Evolutionary conservation across 31 red algal genomes (phyloP), one percentile per base, ranked within the genome.

Genomic region (Asparagopsis taxiformis): DNA sequence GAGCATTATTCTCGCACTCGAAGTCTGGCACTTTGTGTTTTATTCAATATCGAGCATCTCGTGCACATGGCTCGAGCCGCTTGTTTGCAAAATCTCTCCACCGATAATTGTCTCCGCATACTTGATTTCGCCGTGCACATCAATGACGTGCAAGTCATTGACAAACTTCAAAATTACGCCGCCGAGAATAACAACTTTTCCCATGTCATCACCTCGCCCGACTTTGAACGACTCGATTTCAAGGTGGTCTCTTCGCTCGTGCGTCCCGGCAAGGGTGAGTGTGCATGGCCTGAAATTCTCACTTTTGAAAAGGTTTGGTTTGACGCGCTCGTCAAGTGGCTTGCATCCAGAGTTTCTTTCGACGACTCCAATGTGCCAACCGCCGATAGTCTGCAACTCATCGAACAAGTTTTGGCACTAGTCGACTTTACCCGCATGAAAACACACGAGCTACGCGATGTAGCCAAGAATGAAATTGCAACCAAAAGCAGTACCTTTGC

Each of bases 251-350:
- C 73, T 19, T 62, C 74, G 2, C 55, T 89, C 65, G 64, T 77
- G 6, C 65, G 84, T n/a, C 84, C 84, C 2, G 84, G 84, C 22
- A 79, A 78, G 35, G 84, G 84, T 29, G 74, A 89, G 48, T 79
- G 73, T 28, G 72, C 74, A 1, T 72, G 74, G 74, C 66, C 74
- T 2, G 74, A 80, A 56, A 80, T 89, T 31, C 19, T 80, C 3
- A 89, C 84, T 0, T 79, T 89, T 66, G 84, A 89, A 43, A 89
- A 89, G 49, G 74, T 89, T 20, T 89, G 84, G 84, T 89, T 89
- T 63, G 84, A 89, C 67, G 84, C 74, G 2, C 36, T 89, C 9
- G 31, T 89, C 65, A 79, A 68, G 31, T 89, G 72, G 74, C 84
- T 79, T 51, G 35, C 55, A 39, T 22, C 61, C 9, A 26, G 72